Conservation (phyloP, 2,329 filamentous ascomycete species). For the Venturia asperata region DNA sequence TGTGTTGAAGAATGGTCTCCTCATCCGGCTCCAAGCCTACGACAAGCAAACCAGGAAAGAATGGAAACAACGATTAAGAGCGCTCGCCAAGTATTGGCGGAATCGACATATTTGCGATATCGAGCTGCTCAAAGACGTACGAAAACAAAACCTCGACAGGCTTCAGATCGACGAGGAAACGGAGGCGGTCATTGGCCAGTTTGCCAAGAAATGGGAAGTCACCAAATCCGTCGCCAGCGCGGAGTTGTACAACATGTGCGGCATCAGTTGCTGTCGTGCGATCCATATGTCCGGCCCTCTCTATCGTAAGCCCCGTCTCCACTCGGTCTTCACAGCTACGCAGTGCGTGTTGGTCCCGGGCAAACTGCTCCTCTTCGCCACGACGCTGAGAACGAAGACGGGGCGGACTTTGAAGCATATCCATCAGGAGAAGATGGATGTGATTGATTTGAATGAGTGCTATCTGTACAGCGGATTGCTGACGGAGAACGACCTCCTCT, state of each 20-base stretch:
- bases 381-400: conserved; percentile 47
- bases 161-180: conserved; percentile 59
- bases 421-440: conserved; percentile 54
- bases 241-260: conserved; percentile 60
- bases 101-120: conserved; percentile 50
- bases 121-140: conserved; percentile 49
- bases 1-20: conserved; percentile 52
- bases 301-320: conserved; percentile 57
- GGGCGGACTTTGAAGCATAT: conserved; percentile 53
- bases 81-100: conserved; percentile 56
- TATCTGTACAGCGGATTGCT: conserved; percentile 60
- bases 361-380: conserved; percentile 55
- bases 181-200: conserved; percentile 59
- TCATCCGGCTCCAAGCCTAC: conserved; percentile 53
- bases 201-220: conserved; percentile 62
- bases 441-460: conserved; percentile 54
- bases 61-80: conserved; percentile 53
- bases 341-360: conserved; percentile 55
- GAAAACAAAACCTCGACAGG: conserved; percentile 50
- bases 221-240: conserved; percentile 56
- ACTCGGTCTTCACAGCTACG: conserved; percentile 54
- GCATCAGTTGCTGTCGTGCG: conserved; percentile 54
- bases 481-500: conserved; percentile 56
- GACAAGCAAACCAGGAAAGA: conserved; percentile 51
- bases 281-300: conserved; percentile 55